Percentiles rank a stretch among this genome's conserved stretches.
Evolutionary conservation across 75 land plant genomes (phyloP).

Genomic region (Selaginella moellendorffii): DNA sequence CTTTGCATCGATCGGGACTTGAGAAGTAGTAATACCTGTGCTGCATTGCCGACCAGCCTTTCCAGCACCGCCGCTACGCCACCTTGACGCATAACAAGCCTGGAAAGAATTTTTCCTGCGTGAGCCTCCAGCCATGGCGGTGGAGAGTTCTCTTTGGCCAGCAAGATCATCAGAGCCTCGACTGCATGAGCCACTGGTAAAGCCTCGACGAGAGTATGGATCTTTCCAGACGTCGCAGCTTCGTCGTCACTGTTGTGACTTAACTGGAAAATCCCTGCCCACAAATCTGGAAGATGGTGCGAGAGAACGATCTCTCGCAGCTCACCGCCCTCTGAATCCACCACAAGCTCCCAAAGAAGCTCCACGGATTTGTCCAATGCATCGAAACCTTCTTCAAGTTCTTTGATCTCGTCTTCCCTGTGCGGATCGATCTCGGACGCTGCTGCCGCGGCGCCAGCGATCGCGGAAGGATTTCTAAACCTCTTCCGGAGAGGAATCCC

Average conservation of each 20-base stretch:
- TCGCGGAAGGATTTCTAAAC: neutral
- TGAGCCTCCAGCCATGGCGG: conserved; percentile 29
- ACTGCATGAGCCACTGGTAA: conserved; percentile 25
- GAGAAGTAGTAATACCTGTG: conserved; percentile 11
- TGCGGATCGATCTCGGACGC: conserved; percentile 11
- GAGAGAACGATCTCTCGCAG: neutral
- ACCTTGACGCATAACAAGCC: conserved; percentile 23
- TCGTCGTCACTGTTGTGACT: conserved; percentile 12
- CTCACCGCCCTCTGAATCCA: neutral
- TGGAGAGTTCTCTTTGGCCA: conserved; percentile 19
- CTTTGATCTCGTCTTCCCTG: neutral
- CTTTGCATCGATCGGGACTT: too few relatives aligned
- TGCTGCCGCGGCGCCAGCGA: conserved; percentile 17
- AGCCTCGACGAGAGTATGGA: conserved; percentile 12
- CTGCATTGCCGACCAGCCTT: conserved; percentile 24
- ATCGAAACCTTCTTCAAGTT: neutral
- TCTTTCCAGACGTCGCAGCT: conserved; percentile 4
- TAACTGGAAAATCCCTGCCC: conserved; percentile 7
- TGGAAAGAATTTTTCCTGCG: conserved; percentile 29
- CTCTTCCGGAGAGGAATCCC: conserved; percentile 25
- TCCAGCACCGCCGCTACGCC: conserved; percentile 28
- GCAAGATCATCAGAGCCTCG: conserved; percentile 24
- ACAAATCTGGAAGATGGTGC: conserved; percentile 2
- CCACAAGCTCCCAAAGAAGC: neutral
- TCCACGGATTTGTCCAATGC: neutral